These are phyloP conservation scores for Balansia obtecta DNA, from an alignment of 2,329 filamentous ascomycete species.

Conservation along the genomic window DNA sequence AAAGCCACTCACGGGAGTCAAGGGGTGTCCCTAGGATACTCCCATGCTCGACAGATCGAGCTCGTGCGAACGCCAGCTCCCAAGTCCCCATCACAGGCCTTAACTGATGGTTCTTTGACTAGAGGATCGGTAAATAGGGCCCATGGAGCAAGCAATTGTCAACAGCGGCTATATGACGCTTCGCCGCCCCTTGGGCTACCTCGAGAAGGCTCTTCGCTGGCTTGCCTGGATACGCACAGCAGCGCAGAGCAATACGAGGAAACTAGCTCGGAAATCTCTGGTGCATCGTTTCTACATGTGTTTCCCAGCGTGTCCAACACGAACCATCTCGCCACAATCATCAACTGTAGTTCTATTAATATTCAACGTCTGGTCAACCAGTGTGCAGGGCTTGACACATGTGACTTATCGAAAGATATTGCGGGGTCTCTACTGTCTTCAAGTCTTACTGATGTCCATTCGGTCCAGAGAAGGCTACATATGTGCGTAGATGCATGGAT, in stretches of 20 bases:
- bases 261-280: not conserved
- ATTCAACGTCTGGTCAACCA: not conserved
- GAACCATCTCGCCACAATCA: not conserved
- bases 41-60: slow-evolving; percentile 1
- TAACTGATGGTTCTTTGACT: not conserved
- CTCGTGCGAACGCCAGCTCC: slow-evolving; percentile 5
- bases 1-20: not conserved
- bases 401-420: not conserved
- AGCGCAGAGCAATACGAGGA: not conserved
- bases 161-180: not conserved
- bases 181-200: not conserved
- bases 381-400: not conserved
- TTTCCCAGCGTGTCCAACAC: not conserved
- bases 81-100: not conserved
- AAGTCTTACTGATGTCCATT: not conserved
- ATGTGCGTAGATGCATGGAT: slow-evolving; percentile 1
- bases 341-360: not conserved
- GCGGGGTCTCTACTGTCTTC: not conserved
- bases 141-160: not conserved
- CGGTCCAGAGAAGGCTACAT: slow-evolving; percentile 2
- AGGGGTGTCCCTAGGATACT: not conserved
- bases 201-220: not conserved
- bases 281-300: not conserved
- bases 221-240: not conserved
- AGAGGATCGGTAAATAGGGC: not conserved